Percentiles rank a stretch among this genome's conserved stretches.
Evolutionary conservation across 2,329 filamentous ascomycete species (phyloP).

Genomic region (Seiridium unicorne): DNA sequence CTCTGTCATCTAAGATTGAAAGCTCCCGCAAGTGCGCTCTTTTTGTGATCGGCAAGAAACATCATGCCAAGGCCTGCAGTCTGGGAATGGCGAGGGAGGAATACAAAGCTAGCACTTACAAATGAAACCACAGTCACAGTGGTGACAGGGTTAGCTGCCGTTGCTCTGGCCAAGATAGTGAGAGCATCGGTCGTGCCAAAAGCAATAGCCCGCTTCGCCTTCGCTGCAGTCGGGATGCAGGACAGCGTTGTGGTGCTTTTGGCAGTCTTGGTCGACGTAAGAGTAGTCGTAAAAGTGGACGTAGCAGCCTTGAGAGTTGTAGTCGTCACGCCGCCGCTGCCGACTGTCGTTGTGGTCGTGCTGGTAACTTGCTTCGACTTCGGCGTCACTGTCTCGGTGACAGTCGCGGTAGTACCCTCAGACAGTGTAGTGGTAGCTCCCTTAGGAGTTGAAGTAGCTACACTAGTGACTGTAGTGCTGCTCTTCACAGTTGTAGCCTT

Average conservation of each 20-base stretch:
- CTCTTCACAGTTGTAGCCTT: slow-evolving; percentile 23
- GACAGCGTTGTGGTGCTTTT: slow-evolving; percentile 17
- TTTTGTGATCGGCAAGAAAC: no score
- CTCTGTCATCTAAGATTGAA: no score
- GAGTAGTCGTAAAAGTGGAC: slow-evolving; percentile 17
- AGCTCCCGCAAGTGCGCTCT: no score
- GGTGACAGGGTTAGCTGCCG: neutral
- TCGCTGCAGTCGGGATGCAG: slow-evolving; percentile 7
- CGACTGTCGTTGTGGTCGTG: slow-evolving; percentile 13
- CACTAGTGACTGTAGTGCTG: neutral
- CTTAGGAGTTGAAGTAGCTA: slow-evolving; percentile 8
- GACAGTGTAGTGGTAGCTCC: slow-evolving; percentile 1
- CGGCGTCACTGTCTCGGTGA: slow-evolving; percentile 1
- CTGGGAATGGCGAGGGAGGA: no score
- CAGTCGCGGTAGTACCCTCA: neutral
- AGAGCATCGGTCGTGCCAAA: neutral
- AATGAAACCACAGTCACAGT: slow-evolving; percentile 3
- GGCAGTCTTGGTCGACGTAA: slow-evolving; percentile 13
- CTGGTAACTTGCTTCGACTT: slow-evolving; percentile 4
- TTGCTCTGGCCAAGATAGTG: neutral
- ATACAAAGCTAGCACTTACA: neutral
- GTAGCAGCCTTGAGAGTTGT: slow-evolving; percentile 8
- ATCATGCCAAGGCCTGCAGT: no score
- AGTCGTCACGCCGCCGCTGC: slow-evolving; percentile 1
- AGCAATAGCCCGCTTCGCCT: neutral